Percentiles rank a stretch among this genome's conserved stretches.
phyloP scores from a whole-genome alignment of 768 basidiomycete genomes.

The Sistotremastrum niveocremeum region DNA sequence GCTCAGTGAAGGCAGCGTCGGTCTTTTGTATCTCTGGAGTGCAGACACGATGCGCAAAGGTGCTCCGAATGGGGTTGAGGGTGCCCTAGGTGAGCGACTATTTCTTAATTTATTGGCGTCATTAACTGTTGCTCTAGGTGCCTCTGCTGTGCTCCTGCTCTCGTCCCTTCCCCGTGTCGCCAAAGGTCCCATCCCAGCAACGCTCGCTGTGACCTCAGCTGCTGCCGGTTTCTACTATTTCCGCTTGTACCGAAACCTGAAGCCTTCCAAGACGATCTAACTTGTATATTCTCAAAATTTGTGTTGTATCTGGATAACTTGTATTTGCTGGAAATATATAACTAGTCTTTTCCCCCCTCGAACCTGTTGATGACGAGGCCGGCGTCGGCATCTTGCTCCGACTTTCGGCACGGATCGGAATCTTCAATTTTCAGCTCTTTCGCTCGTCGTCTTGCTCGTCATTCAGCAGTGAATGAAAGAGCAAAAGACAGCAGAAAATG shows the following conservation, averaged over 20 bases:
- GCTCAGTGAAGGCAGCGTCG: constrained; percentile 37
- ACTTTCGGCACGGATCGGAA: no score
- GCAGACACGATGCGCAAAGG: constrained; percentile 65
- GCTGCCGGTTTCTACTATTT: constrained; percentile 49
- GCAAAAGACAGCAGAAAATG: constrained; percentile 37
- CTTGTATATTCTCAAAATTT: no score
- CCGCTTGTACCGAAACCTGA: no score
- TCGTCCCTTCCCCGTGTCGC: constrained; percentile 60
- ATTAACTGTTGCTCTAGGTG: constrained; percentile 29
- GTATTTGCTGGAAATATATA: no score
- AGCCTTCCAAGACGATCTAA: no score
- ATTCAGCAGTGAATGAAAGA: no score
- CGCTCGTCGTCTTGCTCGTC: no score
- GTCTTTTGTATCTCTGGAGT: constrained; percentile 66
- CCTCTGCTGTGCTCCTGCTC: constrained; percentile 59
- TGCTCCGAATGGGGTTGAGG: constrained; percentile 59
- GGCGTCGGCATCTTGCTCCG: no score
- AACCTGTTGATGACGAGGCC: no score
- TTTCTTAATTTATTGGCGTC: background rate
- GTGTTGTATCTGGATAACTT: no score
- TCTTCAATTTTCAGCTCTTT: no score
- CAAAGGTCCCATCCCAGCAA: constrained; percentile 62
- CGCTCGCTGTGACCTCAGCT: constrained; percentile 49
- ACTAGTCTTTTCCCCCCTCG: no score
- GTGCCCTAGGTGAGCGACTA: constrained; percentile 46